Conservation (phyloP, 169 alveolate genomes). For the Babesia gibsoni region DNA sequence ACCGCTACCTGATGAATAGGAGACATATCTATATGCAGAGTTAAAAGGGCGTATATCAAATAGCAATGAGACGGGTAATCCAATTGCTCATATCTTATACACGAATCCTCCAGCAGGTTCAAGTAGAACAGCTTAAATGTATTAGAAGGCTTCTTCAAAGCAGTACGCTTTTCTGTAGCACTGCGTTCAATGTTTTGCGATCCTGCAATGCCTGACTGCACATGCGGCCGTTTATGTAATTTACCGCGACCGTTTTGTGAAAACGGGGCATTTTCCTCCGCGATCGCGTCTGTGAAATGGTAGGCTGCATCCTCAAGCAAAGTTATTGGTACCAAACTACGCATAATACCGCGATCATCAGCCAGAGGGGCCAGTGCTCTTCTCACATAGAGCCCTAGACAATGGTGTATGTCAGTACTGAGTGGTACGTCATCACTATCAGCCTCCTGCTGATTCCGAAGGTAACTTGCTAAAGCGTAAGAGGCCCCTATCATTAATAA, state of each 20-base stretch:
- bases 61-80: conserved; percentile 1
- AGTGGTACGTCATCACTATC: conserved; percentile 6
- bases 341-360: not conserved
- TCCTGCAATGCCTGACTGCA: not conserved
- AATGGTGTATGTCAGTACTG: conserved; percentile 33
- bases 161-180: not conserved
- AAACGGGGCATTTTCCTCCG: not conserved
- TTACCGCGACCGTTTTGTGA: not conserved
- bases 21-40: conserved; percentile 48
- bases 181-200: not conserved
- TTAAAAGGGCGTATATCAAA: conserved; percentile 32
- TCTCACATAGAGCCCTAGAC: conserved; percentile 28
- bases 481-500: conserved; percentile 35
- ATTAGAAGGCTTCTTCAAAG: not conserved
- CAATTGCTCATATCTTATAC: conserved; percentile 21
- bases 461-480: conserved; percentile 38
- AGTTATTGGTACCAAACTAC: not conserved
- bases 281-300: not conserved
- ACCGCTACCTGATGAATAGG: conserved; percentile 43
- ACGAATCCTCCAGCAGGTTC: conserved; percentile 61
- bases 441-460: not conserved
- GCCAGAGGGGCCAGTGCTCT: not conserved
- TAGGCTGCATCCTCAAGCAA: not conserved
- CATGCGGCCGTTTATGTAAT: not conserved
- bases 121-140: conserved; percentile 42